Evolutionary conservation across 2,329 filamentous ascomycete genomes (phyloP), one percentile per base, ranked within the genome.

Genomic region (Cladosporium sp.): DNA sequence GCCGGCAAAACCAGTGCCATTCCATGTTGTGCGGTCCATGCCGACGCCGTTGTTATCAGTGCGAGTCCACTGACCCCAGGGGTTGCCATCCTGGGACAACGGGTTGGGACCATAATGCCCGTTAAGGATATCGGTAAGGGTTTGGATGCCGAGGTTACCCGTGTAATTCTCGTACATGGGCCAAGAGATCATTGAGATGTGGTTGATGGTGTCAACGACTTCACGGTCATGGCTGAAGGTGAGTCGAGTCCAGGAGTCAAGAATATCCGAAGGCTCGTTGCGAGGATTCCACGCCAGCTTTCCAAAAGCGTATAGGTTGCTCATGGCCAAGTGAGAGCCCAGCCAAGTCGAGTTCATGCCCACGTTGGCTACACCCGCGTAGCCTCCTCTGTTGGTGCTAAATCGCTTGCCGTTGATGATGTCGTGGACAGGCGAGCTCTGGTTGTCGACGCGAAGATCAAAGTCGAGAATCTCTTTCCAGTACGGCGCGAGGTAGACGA

Each of bases 61-160:
- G 3, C 85, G 78, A 0, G 84, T 87, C 83, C 85, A 88, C 62
- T 86, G 84, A 7, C 85, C 84, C 82, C 82, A 88, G 2, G 78
- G 77, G 57, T 86, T 88, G 58, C 74, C 73, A 55, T 88, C 85
- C 60, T 84, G 80, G 0, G 80, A 82, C 7, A 76, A 79, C 1
- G 85, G 83, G 51, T 83, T 85, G 0, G 85, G 83, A 0, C 85
- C 85, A 60, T 80, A 85, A 66, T 88, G 84, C 0, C 77, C 80
- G 53, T 81, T 80, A 0, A 85, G 68, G 48, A 87, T 86, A 59
- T 88, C 83, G 0, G 80, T 82, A 40, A 88, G 64, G 0, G 85
- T 88, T 59, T 88, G 84, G 4, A 85, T 76, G 8, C 85, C 85
- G 0, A 88, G 71, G 56, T 88, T 88, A 3, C 85, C 85, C 0